Evolutionary conservation across 2,329 filamentous ascomycete genomes (phyloP).

Genomic region (Incumbomyces delicatus): DNA sequence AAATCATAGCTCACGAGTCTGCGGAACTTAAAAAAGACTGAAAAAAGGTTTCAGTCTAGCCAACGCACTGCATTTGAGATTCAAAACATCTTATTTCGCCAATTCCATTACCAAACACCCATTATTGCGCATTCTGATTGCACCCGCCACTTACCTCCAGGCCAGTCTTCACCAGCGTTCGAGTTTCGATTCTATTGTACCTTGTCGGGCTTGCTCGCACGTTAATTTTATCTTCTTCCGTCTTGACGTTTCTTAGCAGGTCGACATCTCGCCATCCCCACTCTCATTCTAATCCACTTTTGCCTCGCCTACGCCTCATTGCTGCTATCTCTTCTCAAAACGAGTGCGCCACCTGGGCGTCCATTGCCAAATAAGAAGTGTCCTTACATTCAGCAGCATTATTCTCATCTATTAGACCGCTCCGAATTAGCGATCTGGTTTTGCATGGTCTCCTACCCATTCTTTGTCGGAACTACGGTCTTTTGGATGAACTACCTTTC

Average conservation of each 20-base stretch:
- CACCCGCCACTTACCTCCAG: not conserved
- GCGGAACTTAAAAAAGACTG: not conserved
- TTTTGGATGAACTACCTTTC: too few relatives aligned
- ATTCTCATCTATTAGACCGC: not conserved
- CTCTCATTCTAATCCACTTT: not conserved
- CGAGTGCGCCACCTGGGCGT: not conserved
- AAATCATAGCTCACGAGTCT: not conserved
- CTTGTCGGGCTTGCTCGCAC: not conserved
- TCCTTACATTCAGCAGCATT: not conserved
- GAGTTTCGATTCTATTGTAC: not conserved
- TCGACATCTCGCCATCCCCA: not conserved
- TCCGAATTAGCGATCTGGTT: not conserved
- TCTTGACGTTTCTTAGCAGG: not conserved
- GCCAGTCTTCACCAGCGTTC: not conserved
- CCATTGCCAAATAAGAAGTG: not conserved
- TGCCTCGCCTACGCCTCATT: conserved; percentile 3
- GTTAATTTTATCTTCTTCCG: not conserved
- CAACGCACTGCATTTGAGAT: conserved; percentile 2
- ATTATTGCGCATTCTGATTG: not conserved
- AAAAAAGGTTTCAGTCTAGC: conserved; percentile 5
- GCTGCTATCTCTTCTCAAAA: conserved; percentile 5
- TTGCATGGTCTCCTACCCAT: not conserved
- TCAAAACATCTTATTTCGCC: conserved; percentile 5
- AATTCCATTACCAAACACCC: not conserved
- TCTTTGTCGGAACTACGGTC: too few relatives aligned